Evolutionary conservation across 208 protist species (phyloP), one percentile per base, ranked within the genome.

Genomic region (Phytomonas sp.): DNA sequence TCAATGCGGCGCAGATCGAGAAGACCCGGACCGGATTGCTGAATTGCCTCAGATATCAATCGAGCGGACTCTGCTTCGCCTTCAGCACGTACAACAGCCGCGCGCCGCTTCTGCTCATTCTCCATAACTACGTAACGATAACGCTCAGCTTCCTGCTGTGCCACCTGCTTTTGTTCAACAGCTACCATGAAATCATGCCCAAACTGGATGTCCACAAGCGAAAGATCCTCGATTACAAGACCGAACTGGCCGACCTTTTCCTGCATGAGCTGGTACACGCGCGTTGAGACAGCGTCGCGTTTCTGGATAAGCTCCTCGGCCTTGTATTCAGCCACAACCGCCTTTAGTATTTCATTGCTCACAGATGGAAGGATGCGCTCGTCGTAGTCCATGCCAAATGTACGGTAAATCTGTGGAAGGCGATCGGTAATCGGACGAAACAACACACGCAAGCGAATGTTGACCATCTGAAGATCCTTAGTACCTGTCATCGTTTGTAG

Each of bases 241-340:
- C 98, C 84, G 76, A 99, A 99, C 72, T 99, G 98, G 43, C 88
- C 79, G 4, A 98, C 96, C 73, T 98, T 98, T 70, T 98, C 83
- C 67, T 89, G 85, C 75, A 99, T 97, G 71, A 94, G 83, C 68
- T 96, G 83, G 68, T 87, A 96, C 60, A 99, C 96, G 59, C 95
- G 86, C 2, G 88, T 81, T 6, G 87, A 96, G 34, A 98, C 96
- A 62, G 82, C 79, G 72, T 99, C 97, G 68, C 97, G 96, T 84
- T 99, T 98, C 67, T 98, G 98, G 76, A 99, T 98, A 4, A 99
- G 91, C 87, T 99, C 98, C 61, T 98, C 92, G 1, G 98, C 98
- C 84, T 99, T 99, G 82, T 99, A 99, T 85, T 98, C 97, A 3
- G 98, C 98, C 67, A 97, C 87, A n/a, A 96, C 92, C 61, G 94